Evolutionary conservation across 1,284 basidiomycete genomes (phyloP).

Genomic region (Pisolithus thermaeus): DNA sequence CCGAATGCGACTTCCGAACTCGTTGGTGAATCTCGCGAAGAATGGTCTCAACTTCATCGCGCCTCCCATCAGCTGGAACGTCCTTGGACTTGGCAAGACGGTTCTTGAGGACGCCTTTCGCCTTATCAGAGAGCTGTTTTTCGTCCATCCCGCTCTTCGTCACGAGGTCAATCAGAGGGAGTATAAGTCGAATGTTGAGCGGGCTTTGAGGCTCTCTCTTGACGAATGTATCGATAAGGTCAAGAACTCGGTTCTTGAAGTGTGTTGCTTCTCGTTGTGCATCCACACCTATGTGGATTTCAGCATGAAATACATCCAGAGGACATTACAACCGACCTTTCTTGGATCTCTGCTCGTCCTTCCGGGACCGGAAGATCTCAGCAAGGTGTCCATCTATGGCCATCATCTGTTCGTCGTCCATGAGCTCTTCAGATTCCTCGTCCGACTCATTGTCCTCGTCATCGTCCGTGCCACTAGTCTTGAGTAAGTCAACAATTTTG

Average conservation of each 20-base stretch:
- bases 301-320: slow-evolving; percentile 3
- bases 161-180: slow-evolving; percentile 74
- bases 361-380: slow-evolving; percentile 75
- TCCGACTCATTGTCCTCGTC: slow-evolving; percentile 42
- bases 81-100: slow-evolving; percentile 77
- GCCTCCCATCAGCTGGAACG: slow-evolving; percentile 35
- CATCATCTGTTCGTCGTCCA: slow-evolving; percentile 98
- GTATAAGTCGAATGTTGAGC: slow-evolving; percentile 61
- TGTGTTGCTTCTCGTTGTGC: slow-evolving; percentile 82
- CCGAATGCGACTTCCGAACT: slow-evolving; percentile 64
- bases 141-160: slow-evolving; percentile 67
- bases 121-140: slow-evolving; percentile 82
- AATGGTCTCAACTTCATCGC: slow-evolving; percentile 38
- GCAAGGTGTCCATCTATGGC: slow-evolving; percentile 91
- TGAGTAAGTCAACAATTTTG: slow-evolving; percentile 75
- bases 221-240: slow-evolving; percentile 82
- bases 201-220: slow-evolving; percentile 70
- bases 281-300: slow-evolving; percentile 41
- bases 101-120: slow-evolving; percentile 69
- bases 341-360: slow-evolving; percentile 54
- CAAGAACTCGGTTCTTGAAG: slow-evolving; percentile 93
- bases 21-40: slow-evolving; percentile 67
- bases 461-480: slow-evolving; percentile 64
- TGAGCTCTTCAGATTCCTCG: slow-evolving; percentile 59
- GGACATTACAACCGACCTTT: slow-evolving; percentile 45